A percentile compares a stretch with the other conserved stretches of the same genome.
Conservation (phyloP, 257 asterid species). For the Plantago ovata region DNA sequence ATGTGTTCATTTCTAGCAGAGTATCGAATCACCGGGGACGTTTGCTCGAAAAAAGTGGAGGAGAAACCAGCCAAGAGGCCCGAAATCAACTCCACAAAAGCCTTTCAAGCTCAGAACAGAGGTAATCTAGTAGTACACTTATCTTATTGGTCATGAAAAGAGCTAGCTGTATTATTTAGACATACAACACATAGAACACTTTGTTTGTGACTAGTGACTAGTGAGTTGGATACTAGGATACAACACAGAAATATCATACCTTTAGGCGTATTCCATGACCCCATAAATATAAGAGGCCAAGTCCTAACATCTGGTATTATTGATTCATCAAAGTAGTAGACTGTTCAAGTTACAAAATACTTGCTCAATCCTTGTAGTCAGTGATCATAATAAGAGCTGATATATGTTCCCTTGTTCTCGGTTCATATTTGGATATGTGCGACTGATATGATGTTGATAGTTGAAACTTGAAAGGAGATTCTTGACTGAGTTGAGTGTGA, state of each 20-base stretch:
- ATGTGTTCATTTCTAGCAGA: conserved; percentile 37
- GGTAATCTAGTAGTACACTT: conserved; percentile 40
- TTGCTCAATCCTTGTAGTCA: neutral
- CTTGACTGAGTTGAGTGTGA: conserved; percentile 16
- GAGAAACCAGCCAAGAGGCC: conserved; percentile 52
- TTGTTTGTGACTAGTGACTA: too few species aligned
- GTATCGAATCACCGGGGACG: conserved; percentile 53
- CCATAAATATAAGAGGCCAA: neutral
- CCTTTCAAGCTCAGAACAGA: conserved; percentile 84
- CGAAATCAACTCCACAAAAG: conserved; percentile 52
- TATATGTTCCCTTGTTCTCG: conserved; percentile 3
- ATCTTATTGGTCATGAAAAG: neutral
- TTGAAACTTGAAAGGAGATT: neutral
- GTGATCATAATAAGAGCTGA: neutral
- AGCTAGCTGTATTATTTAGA: neutral
- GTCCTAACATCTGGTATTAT: neutral
- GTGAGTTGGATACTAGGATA: too few species aligned
- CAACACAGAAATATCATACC: neutral
- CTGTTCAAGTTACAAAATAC: neutral
- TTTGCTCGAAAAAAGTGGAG: conserved; percentile 43
- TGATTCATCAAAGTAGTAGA: neutral
- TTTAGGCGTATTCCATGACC: too few species aligned
- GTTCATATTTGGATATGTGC: conserved; percentile 1
- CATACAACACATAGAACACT: too few species aligned
- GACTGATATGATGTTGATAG: conserved; percentile 12